These are phyloP conservation scores for Arthromyces matolae DNA, from an alignment of 768 basidiomycete genomes.

Conservation along the genomic window DNA sequence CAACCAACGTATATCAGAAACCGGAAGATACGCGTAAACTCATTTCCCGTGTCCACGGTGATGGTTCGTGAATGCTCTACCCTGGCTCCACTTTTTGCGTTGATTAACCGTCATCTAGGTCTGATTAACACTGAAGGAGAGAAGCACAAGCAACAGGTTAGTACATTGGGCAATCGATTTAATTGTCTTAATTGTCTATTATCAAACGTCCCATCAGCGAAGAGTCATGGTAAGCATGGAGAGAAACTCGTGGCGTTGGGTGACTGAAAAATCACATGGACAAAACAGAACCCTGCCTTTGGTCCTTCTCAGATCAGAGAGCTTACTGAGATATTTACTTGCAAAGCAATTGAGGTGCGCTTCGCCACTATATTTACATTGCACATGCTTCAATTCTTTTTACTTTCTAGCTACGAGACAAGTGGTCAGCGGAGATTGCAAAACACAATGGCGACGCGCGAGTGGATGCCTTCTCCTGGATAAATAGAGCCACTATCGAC, in stretches of 20 bases:
- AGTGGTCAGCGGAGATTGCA: constrained; percentile 35
- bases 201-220: constrained; percentile 24
- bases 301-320: constrained; percentile 55
- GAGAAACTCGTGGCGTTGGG: not conserved
- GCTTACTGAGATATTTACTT: constrained; percentile 52
- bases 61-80: constrained; percentile 20
- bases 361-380: not conserved
- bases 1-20: constrained; percentile 54
- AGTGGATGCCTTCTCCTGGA: constrained; percentile 60
- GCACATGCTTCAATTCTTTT: not conserved
- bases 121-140: constrained; percentile 47
- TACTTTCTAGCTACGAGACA: constrained; percentile 45
- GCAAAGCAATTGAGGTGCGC: constrained; percentile 47
- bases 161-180: not conserved
- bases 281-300: constrained; percentile 59
- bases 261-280: not conserved
- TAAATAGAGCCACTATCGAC: constrained; percentile 67
- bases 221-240: constrained; percentile 36
- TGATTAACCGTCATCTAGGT: no score
- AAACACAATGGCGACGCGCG: constrained; percentile 22
- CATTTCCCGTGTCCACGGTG: constrained; percentile 41
- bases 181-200: not conserved
- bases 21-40: constrained; percentile 33
- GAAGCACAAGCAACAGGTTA: constrained; percentile 43
- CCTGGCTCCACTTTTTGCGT: not conserved